Evolutionary conservation across 106 monocot genomes (phyloP), one percentile per base, ranked within the genome.

Genomic region (Xerophyta viscosa): DNA sequence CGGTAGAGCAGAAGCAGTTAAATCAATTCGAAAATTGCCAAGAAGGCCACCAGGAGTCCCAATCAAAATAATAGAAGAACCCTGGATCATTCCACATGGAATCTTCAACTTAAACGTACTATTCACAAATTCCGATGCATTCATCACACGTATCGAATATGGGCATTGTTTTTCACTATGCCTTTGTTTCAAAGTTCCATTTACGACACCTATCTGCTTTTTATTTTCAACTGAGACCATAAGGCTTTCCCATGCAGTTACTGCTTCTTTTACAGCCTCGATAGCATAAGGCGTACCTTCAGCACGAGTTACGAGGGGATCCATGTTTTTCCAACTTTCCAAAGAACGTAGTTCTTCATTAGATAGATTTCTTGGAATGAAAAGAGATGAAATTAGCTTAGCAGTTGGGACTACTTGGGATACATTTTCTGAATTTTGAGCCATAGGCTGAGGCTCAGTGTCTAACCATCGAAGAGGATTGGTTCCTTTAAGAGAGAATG

Each of bases 61-160:
- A 29, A 96, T 84, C 1, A 96, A 29, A 49, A 88, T 96, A 56
- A 96, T 57, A 15, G 94, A 96, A 57, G 94, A 96, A 51, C 88
- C 96, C 31, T 89, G 89, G 54, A 85, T 63, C 55, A 96, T 28
- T 60, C 96, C 96, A 74, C 96, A 96, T 46, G 96, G 96, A 64
- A 96, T 77, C 50, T 82, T 96, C 28, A 96, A 33, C 50, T 57
- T 74, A 60, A 76, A 81, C 23, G 20, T 46, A 14, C 43, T 58
- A 39, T 45, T 48, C 20, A 23, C 36, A 59, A 76, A 69, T 14
- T 73, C 77, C 29, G 88, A 75, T 46, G 78, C 60, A 61, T 96
- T 79, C 94, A 96, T 85, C 60, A 51, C 77, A 41, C 75, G 72
- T 49, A 96, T 76, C 17, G 88, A 96, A 71, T 88, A 88, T 3